A percentile compares a stretch with the other conserved stretches of the same genome.
phyloP scores from a whole-genome alignment of 371 early-diverging fungal species.

The Syncephalastrum contaminatum region DNA sequence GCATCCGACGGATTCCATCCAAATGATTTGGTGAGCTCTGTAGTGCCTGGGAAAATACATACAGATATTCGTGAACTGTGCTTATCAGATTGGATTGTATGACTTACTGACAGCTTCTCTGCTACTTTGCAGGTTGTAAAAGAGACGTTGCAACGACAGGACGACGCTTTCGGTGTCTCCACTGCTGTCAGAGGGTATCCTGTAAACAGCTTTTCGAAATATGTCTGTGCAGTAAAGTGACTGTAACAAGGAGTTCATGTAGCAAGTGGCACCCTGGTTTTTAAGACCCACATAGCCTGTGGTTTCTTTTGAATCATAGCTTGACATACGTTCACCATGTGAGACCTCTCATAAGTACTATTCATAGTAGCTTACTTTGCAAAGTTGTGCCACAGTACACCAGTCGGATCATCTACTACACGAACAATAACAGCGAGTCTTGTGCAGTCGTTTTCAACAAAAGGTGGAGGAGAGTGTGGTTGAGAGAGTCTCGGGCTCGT shows the following conservation, averaged over 20 bases:
- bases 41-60: constrained; percentile 66
- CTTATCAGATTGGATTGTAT: neutral
- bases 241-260: constrained; percentile 99
- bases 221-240: constrained; percentile 94
- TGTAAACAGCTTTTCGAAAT: constrained; percentile 90
- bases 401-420: constrained; percentile 83
- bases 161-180: constrained; percentile 84
- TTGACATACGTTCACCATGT: constrained; percentile 14
- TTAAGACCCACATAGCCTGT: constrained; percentile 95
- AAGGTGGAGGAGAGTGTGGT: neutral
- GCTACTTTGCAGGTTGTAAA: constrained; percentile 84
- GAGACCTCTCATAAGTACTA: no score
- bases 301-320: constrained; percentile 85
- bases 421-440: constrained; percentile 31
- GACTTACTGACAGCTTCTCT: constrained; percentile 63
- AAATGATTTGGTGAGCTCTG: constrained; percentile 89
- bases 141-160: constrained; percentile 94
- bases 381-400: constrained; percentile 92
- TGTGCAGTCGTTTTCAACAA: constrained; percentile 2
- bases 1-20: constrained; percentile 92
- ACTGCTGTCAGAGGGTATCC: constrained; percentile 89
- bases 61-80: neutral
- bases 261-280: constrained; percentile 99
- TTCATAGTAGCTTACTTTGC: constrained; percentile 51
- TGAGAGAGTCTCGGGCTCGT: no score